Evolutionary conservation across 129 eudicot genomes (phyloP), one percentile per base, ranked within the genome.

Genomic region (Smallanthus sonchifolius): DNA sequence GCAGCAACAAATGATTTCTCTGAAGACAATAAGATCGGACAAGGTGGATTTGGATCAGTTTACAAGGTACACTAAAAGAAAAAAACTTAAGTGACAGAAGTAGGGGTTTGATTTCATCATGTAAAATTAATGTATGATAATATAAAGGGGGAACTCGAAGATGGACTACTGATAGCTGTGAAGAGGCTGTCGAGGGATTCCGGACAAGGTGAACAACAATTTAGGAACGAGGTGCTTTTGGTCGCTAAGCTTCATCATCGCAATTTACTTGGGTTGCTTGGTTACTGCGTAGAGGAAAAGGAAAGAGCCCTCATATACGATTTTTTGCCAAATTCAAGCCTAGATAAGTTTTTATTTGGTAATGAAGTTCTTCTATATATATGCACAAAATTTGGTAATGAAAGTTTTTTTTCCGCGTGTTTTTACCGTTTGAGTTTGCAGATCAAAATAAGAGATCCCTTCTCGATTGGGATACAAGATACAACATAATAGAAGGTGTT

Each of bases 241-340:
- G 62, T 55, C 4, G 62, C 62, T 55, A 55, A 55, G 62, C 62
- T 55, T 55, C 62, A 55, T 35, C 62, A 55, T 20, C 62, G 62
- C 7, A 55, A 55, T 55, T 55, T 55, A 20, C 35, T 20, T 20
- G 13, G 62, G 34, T 55, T 55, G 35, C 35, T 55, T 20, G 62
- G 62, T 55, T 55, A 19, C 35, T 17, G 62, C 62, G 2, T 55
- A 19, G 13, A 55, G 20, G 62, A 4, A 55, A 55, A 7, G 1
- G 62, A 55, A 55, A 55, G 62, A 20, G 35, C 19, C 6, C 62
- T 55, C 34, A 3, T 55, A 55, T 55, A 55, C 2, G 62, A 55
- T 14, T 20, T 55, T 55, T 19, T 55, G 0, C 62, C 62, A 2
- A 55, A 55, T 55, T 55, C 34, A 55, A 55, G 62, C 35, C 62